phyloP scores from a whole-genome alignment of 2,329 filamentous ascomycete genomes.

The Leptographium procerum region DNA sequence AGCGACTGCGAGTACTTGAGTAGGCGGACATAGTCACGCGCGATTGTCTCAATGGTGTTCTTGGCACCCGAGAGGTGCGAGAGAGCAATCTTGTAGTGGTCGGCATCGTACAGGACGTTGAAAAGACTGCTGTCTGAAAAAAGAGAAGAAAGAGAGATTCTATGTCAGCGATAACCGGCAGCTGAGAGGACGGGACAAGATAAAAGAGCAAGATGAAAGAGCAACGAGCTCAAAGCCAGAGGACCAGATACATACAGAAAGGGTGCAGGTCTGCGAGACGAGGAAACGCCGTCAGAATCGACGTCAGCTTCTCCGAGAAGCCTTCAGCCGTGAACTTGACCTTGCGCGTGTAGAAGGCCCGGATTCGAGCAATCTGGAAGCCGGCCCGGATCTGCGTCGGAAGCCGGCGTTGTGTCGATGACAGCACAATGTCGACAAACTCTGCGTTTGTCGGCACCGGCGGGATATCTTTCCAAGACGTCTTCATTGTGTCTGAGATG shows the following conservation, averaged over 20 bases:
- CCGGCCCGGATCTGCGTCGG: conserved; percentile 84
- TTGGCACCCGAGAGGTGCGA: conserved; percentile 94
- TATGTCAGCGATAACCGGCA: not conserved
- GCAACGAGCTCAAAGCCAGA: no score
- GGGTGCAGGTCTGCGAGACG: conserved; percentile 89
- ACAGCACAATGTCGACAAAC: conserved; percentile 95
- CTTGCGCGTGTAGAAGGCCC: conserved; percentile 89
- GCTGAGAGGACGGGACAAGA: conserved; percentile 49
- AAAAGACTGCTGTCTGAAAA: conserved; percentile 55
- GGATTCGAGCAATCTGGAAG: conserved; percentile 91
- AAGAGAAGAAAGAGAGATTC: no score
- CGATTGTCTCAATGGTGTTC: conserved; percentile 90
- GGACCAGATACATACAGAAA: conserved; percentile 55
- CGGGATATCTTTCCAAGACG: conserved; percentile 58
- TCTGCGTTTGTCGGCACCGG: conserved; percentile 88
- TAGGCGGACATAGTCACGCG: conserved; percentile 89
- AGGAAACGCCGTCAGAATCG: conserved; percentile 88
- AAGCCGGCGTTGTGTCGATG: conserved; percentile 80
- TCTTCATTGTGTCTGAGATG: conserved; percentile 11
- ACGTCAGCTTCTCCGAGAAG: conserved; percentile 77
- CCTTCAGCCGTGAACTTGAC: conserved; percentile 92
- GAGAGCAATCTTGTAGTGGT: conserved; percentile 94
- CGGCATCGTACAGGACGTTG: conserved; percentile 97
- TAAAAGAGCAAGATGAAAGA: not conserved
- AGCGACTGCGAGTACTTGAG: conserved; percentile 85